Percentiles rank a stretch among this genome's conserved stretches.
These are phyloP conservation scores for Pichia sp. DNA, from an alignment of 1,139 yeast genomes.

Conservation along the genomic window DNA sequence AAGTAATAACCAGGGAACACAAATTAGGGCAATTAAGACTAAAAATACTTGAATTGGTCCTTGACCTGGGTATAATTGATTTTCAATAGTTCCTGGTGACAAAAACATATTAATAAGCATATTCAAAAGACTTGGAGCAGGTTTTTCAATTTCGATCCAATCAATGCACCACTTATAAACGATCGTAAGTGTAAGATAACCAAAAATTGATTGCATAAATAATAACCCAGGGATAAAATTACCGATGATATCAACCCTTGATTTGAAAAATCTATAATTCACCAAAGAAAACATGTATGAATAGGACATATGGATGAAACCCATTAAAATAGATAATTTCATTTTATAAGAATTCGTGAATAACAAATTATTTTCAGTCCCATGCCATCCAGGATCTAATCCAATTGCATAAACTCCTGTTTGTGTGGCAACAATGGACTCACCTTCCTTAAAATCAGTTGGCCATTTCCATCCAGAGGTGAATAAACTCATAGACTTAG, in stretches of 20 bases:
- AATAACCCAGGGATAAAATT: constrained; percentile 90
- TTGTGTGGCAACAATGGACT: constrained; percentile 54
- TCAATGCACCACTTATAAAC: constrained; percentile 93
- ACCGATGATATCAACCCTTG: constrained; percentile 81
- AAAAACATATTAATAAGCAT: constrained; percentile 96
- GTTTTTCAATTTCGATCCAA: constrained; percentile 69
- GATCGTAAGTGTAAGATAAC: constrained; percentile 77
- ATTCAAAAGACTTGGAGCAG: constrained; percentile 90
- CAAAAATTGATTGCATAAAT: constrained; percentile 95
- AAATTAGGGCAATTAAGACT: constrained; percentile 69
- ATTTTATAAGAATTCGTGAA: constrained; percentile 94
- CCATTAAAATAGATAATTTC: constrained; percentile 94
- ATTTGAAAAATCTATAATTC: constrained; percentile 66
- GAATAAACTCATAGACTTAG: constrained; percentile 82
- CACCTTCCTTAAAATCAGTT: constrained; percentile 54
- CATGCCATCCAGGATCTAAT: constrained; percentile 95
- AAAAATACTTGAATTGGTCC: constrained; percentile 68
- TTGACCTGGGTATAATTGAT: constrained; percentile 79
- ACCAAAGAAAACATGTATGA: constrained; percentile 80
- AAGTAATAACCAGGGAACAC: constrained; percentile 92
- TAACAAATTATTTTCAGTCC: constrained; percentile 83
- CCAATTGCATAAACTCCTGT: constrained; percentile 76
- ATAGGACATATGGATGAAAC: constrained; percentile 90
- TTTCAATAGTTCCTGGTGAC: constrained; percentile 86
- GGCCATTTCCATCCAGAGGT: constrained; percentile 94